Conservation (phyloP, 352 stramenopile genomes). For the Elongisporangium undulatum region DNA sequence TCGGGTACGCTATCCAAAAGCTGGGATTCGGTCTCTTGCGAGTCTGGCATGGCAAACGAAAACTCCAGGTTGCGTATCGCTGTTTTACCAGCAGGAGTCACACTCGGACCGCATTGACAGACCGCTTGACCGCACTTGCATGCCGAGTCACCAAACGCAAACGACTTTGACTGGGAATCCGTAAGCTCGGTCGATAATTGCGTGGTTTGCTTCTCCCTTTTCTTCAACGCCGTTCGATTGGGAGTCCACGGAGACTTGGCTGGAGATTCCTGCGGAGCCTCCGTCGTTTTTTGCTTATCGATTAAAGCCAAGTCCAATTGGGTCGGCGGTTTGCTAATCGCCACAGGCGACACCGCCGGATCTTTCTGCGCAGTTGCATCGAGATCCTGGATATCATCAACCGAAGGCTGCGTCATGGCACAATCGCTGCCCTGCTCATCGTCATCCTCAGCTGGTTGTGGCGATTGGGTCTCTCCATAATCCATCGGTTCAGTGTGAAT, state of each 20-base stretch:
- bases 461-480: conserved; percentile 8
- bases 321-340: neutral
- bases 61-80: conserved; percentile 62
- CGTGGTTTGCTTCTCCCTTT: conserved; percentile 15
- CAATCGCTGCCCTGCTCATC: conserved; percentile 4
- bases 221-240: conserved; percentile 21
- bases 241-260: conserved; percentile 1
- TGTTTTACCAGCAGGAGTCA: conserved; percentile 5
- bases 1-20: conserved; percentile 29
- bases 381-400: neutral
- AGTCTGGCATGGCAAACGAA: conserved; percentile 55
- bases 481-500: conserved; percentile 13
- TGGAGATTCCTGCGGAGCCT: neutral
- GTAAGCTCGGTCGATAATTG: conserved; percentile 4
- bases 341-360: neutral
- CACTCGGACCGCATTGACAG: conserved; percentile 11
- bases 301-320: neutral
- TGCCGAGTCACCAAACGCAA: conserved; percentile 22
- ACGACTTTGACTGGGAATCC: conserved; percentile 34
- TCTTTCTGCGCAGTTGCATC: neutral
- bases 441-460: conserved; percentile 4
- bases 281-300: neutral
- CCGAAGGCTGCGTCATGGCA: neutral
- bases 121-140: conserved; percentile 18
- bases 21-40: conserved; percentile 47